Percentiles rank a stretch among this genome's conserved stretches.
phyloP scores from a whole-genome alignment of 2,329 filamentous ascomycete genomes.

The Xylaria sp. region DNA sequence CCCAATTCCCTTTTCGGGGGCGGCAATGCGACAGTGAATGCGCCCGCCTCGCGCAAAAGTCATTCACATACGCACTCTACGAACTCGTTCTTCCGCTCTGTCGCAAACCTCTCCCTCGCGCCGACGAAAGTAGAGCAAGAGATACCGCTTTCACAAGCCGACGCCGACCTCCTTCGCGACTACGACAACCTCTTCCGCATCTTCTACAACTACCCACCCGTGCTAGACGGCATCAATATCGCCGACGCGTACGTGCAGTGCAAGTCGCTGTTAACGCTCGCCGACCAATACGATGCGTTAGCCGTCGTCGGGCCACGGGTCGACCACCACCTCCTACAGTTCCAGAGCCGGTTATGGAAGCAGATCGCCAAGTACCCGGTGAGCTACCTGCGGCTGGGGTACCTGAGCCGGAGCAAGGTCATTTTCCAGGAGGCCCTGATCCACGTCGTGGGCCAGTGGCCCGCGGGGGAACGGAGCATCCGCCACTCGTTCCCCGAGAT shows the following conservation, averaged over 20 bases:
- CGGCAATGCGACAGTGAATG: constrained; percentile 44
- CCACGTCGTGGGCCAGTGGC: constrained; percentile 95
- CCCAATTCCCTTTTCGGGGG: constrained; percentile 61
- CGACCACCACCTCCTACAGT: constrained; percentile 91
- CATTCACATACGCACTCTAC: constrained; percentile 55
- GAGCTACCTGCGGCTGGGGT: constrained; percentile 87
- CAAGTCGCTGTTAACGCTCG: constrained; percentile 83
- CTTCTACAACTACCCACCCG: constrained; percentile 90
- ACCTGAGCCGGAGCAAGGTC: constrained; percentile 78
- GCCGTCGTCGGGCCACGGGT: constrained; percentile 85
- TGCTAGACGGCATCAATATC: constrained; percentile 84
- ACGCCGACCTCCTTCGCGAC: constrained; percentile 80
- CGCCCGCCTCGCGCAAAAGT: constrained; percentile 55
- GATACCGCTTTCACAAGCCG: constrained; percentile 57
- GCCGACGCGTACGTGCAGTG: constrained; percentile 92
- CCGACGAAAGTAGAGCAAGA: constrained; percentile 53
- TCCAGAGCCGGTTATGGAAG: constrained; percentile 88
- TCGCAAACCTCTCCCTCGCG: constrained; percentile 71
- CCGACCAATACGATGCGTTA: constrained; percentile 94
- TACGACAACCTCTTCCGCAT: constrained; percentile 96
- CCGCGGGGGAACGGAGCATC: constrained; percentile 75
- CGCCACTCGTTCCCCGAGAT: constrained; percentile 71
- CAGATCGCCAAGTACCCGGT: constrained; percentile 97
- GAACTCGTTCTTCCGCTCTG: constrained; percentile 78
- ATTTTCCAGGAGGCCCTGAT: constrained; percentile 88